Conservation (phyloP, 208 protist species). For the Histomonas meleagridis region DNA sequence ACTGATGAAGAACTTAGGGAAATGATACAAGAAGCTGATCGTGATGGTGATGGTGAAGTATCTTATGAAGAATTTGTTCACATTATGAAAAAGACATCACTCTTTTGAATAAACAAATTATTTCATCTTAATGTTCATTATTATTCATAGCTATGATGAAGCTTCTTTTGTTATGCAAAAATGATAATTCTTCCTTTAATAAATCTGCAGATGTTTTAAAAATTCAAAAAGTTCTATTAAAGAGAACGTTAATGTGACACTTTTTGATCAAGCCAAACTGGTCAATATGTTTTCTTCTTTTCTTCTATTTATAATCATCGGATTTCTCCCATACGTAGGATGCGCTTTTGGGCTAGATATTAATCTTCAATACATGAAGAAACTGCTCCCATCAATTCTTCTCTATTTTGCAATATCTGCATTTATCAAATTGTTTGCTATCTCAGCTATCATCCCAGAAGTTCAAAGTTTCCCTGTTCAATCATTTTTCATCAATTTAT, state of each 20-base stretch:
- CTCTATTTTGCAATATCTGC: background rate
- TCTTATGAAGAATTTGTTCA: slow-evolving; percentile 56
- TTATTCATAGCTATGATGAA: no score
- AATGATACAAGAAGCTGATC: slow-evolving; percentile 67
- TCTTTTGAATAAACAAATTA: background rate
- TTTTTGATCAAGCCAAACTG: no score
- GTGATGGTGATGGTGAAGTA: slow-evolving; percentile 60
- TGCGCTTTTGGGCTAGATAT: background rate
- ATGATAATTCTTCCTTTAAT: no score
- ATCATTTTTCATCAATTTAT: background rate
- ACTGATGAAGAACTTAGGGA: slow-evolving; percentile 65
- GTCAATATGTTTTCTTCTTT: background rate
- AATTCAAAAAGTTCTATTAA: no score
- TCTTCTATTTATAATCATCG: background rate
- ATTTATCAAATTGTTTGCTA: background rate
- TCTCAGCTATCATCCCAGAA: background rate
- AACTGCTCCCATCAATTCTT: background rate
- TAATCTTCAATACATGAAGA: background rate
- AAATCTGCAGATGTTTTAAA: no score
- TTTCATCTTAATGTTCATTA: no score
- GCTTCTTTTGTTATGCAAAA: no score
- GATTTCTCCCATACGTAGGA: background rate
- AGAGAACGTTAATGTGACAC: no score
- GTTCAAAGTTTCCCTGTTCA: background rate
- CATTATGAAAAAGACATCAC: slow-evolving; percentile 37